These are phyloP conservation scores for Chenopodium quinoa DNA, from an alignment of 148 eudicot genomes.

Conservation along the genomic window DNA sequence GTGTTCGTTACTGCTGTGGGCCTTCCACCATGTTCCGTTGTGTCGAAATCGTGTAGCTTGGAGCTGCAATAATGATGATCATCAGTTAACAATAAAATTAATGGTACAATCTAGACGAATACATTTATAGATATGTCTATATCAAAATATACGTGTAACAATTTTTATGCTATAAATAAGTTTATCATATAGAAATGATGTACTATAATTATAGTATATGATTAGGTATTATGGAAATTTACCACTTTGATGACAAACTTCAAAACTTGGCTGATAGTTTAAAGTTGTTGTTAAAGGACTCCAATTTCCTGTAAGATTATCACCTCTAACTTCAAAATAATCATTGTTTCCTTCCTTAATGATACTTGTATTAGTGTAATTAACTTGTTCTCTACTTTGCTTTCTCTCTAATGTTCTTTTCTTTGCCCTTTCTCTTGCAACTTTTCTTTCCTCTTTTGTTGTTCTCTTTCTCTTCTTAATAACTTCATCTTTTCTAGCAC, in stretches of 20 bases:
- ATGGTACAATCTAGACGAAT: not conserved
- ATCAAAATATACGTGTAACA: not conserved
- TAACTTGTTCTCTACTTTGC: not conserved
- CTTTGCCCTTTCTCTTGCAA: conserved; percentile 60
- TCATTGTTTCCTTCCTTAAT: not conserved
- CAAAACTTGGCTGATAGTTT: conserved; percentile 20
- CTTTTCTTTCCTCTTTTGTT: conserved; percentile 41
- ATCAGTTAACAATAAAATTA: not conserved
- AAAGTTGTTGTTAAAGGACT: conserved; percentile 18
- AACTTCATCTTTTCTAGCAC: conserved; percentile 7
- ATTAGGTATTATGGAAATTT: not conserved
- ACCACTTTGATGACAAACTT: conserved; percentile 23
- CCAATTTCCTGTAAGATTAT: conserved; percentile 17
- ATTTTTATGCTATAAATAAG: not conserved
- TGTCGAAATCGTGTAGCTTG: conserved; percentile 16
- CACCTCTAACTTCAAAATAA: not conserved
- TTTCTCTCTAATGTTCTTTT: conserved; percentile 41
- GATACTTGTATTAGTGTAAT: not conserved
- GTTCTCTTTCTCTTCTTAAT: conserved; percentile 16
- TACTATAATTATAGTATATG: not conserved
- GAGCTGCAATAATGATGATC: conserved; percentile 17
- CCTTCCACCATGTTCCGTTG: conserved; percentile 17
- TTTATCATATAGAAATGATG: not conserved
- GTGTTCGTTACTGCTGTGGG: conserved; percentile 3
- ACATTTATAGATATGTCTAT: not conserved